phyloP scores from a whole-genome alignment of 345 rosid species.

The Cardamine resedifolia region DNA sequence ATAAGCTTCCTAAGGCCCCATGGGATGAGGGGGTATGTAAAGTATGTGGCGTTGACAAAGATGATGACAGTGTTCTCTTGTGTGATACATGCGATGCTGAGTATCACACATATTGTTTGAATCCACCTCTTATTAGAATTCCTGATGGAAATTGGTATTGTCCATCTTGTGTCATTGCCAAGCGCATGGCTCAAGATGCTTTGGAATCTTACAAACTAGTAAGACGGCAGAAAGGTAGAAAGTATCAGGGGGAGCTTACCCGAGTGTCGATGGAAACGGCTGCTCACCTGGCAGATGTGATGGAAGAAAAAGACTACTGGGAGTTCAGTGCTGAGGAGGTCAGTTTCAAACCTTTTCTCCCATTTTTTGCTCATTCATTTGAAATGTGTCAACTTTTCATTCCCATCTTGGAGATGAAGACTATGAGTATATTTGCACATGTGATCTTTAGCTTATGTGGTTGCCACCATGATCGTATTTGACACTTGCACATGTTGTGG shows the following conservation, averaged over 20 bases:
- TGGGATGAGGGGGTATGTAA: slow-evolving; percentile 99
- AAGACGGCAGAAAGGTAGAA: slow-evolving; percentile 47
- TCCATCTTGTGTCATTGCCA: slow-evolving; percentile 78
- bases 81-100: slow-evolving; percentile 98
- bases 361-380: slow-evolving; percentile 4
- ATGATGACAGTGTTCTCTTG: slow-evolving; percentile 93
- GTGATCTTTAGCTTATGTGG: slow-evolving; percentile 18
- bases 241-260: slow-evolving; percentile 73
- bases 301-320: slow-evolving; percentile 92
- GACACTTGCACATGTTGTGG: slow-evolving; percentile 13
- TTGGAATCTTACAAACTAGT: slow-evolving; percentile 48
- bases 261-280: slow-evolving; percentile 61
- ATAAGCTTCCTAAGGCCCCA: slow-evolving; percentile 88
- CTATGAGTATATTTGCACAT: slow-evolving; percentile 3
- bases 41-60: slow-evolving; percentile 96
- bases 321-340: slow-evolving; percentile 81
- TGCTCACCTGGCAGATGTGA: slow-evolving; percentile 51
- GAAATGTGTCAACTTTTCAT: neutral
- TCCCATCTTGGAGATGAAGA: neutral
- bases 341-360: slow-evolving; percentile 30
- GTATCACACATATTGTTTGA: slow-evolving; percentile 98
- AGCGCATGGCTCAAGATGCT: slow-evolving; percentile 49
- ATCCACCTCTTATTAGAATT: slow-evolving; percentile 92
- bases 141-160: slow-evolving; percentile 99
- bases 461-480: slow-evolving; percentile 6